Conservation (phyloP, 495 filamentous ascomycete genomes). For the Lepidopterella palustris region DNA sequence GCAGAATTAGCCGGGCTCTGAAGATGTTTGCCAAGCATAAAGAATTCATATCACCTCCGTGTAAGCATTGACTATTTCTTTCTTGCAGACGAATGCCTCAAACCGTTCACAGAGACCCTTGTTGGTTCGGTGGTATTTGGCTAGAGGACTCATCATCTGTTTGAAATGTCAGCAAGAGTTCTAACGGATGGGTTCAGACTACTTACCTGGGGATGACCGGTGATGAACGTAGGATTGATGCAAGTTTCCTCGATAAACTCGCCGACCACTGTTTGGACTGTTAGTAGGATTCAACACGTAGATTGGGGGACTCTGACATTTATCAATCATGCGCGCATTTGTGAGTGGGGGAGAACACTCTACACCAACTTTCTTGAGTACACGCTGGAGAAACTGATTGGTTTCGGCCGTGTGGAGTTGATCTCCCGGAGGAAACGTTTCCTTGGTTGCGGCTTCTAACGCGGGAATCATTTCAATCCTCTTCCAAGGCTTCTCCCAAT, state of each 20-base stretch:
- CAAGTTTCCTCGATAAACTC: slow-evolving; percentile 90
- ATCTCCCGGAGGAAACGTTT: slow-evolving; percentile 85
- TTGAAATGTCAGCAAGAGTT: no score
- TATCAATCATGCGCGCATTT: slow-evolving; percentile 96
- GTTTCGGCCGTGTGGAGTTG: slow-evolving; percentile 86
- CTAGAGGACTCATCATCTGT: slow-evolving; percentile 96
- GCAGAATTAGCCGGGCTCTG: no score
- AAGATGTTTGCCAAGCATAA: no score
- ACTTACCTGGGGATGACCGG: slow-evolving; percentile 78
- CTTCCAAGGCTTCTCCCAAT: slow-evolving; percentile 94
- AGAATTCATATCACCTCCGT: no score
- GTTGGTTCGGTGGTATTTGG: slow-evolving; percentile 81
- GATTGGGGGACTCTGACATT: slow-evolving; percentile 63
- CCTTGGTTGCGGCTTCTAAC: slow-evolving; percentile 79
- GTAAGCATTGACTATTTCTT: slow-evolving; percentile 94
- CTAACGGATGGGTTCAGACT: no score
- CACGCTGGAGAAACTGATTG: slow-evolving; percentile 72
- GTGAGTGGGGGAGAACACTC: slow-evolving; percentile 87
- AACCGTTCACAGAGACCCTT: slow-evolving; percentile 91
- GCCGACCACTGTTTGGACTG: slow-evolving; percentile 41
- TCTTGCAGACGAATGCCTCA: slow-evolving; percentile 96
- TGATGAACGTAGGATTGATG: slow-evolving; percentile 95
- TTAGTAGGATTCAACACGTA: not conserved
- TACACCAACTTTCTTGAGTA: slow-evolving; percentile 83
- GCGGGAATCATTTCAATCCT: slow-evolving; percentile 94